phyloP scores from a whole-genome alignment of 2,329 filamentous ascomycete species.

The Chaetothyriales sp. region DNA sequence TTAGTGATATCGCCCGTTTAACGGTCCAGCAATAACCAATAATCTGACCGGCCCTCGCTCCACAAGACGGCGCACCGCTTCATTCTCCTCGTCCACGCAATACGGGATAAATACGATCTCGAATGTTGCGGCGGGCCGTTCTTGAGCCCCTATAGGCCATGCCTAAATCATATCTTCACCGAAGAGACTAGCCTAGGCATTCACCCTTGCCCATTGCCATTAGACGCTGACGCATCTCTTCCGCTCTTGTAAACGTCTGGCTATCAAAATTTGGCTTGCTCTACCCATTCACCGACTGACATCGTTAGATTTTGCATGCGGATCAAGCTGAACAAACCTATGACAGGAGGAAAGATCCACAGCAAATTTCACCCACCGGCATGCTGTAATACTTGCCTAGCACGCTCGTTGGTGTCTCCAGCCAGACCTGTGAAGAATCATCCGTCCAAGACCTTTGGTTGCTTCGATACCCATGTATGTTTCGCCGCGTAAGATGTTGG shows the following conservation, averaged over 20 bases:
- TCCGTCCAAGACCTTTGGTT: constrained; percentile 23
- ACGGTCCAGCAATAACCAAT: no score
- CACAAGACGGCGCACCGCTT: no score
- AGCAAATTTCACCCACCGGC: constrained; percentile 10
- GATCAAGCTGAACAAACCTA: no score
- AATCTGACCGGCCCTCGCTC: no score
- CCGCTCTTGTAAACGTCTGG: constrained; percentile 22
- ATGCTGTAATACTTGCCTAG: constrained; percentile 33
- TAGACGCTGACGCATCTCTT: constrained; percentile 32
- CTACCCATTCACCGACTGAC: constrained; percentile 30
- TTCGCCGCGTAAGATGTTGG: constrained; percentile 57
- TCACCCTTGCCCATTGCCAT: constrained; percentile 34
- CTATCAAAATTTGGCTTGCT: constrained; percentile 23
- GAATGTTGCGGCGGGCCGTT: no score
- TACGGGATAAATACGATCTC: no score
- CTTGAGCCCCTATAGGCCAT: no score
- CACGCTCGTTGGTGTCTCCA: constrained; percentile 29
- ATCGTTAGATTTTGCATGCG: no score
- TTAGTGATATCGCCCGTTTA: no score
- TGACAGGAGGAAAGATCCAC: no score
- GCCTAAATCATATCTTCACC: constrained; percentile 20
- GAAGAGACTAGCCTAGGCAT: constrained; percentile 30
- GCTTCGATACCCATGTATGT: constrained; percentile 28
- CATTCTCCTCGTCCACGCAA: no score
- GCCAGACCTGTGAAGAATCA: constrained; percentile 32